Evolutionary conservation across 805 yeast genomes (phyloP), one percentile per base, ranked within the genome.

Genomic region (Wickerhamomyces ciferrii): DNA sequence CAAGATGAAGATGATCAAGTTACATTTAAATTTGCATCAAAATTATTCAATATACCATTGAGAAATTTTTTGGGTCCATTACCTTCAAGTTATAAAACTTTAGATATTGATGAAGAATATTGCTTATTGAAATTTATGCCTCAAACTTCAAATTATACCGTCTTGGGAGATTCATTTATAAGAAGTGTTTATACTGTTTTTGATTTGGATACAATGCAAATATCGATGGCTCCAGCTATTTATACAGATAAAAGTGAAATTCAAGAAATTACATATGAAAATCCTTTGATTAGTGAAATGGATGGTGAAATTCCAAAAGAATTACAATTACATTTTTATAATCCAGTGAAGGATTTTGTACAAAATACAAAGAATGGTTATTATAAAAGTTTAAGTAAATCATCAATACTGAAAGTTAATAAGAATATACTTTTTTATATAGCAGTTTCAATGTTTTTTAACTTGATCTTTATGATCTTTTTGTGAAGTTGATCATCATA

Each of bases 211-310:
- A 37, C 39, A 15, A 49, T 53, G 54, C 55, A 55, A 24, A 39
- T 59, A 5, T 51, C 55, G 2, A 29, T 59, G 21, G 63, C 63
- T 8, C 58, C 60, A 4, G 51, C 56, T 4, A 38, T 48, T 3
- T 49, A 48, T 35, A 50, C 54, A 4, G 18, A 18, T 3, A 42
- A 42, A 24, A 42, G 45, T 36, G 27, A 45, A 1, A 27, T 56
- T 13, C 46, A 44, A 34, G 41, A 42, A 29, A 44, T 46, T 11
- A 43, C 52, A 8, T 13, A 45, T 10, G 39, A 11, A 4, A 31
- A 43, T 7, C 41, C 43, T 11, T 31, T 51, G 1, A 25, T 32
- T 5, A 49, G 53, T 0, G 38, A 48, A 2, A 39, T 20, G 5
- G 56, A 53, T 23, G 50, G 43, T 1, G 41, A 25, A 1, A 25